Base-by-base conservation (phyloP, 371 early-diverging fungal species). In the Mucor piriformis region DNA sequence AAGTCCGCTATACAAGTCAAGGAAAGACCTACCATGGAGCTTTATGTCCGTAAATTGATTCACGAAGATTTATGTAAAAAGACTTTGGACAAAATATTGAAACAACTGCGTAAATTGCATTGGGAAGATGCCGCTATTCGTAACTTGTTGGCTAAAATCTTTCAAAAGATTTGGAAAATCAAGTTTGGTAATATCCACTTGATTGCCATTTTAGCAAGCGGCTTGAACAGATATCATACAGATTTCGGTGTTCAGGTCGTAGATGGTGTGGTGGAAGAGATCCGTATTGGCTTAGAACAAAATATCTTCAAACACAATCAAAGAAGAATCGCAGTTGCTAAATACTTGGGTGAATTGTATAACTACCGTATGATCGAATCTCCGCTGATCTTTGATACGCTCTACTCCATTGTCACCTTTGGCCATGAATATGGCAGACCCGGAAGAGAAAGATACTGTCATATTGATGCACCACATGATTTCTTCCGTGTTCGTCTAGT, bases 401-500 rank as follows among this genome's bases (percentile, higher is more conserved):
- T 97, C 55, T 92, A 93, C 70, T 77, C 92, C 21, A 77, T 97
- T 46, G 67, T 95, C 3, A 84, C 90, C 1, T 84, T 92, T 64
- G 97, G 98, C 20, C 93, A 97, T 69, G 89, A 91, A 12, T 84
- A 83, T 53, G 93, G 94, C 15, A 67, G 94, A 25, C 90, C 93
- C 21, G 74, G 81, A 5, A 85, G 82, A 37, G 88, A 83, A 13
- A 77, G 83, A 5, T 76, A 74, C 20, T 86, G 85, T 55, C 80
- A 85, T 3, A 70, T 93, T 12, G 99, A 99, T 64, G 80, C 88
- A 3, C 88, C 93, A 10, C 73, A 87, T 63, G 97, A 98, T 70
- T 95, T 90, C 67, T 98, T 99, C 86, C 89, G 99, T 29, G 85
- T 95, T 20, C 88, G 97, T 20, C 77, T 99, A 6, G 84, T 86